Base-by-base conservation (phyloP, 257 asterid species). In the Mentha longifolia region DNA sequence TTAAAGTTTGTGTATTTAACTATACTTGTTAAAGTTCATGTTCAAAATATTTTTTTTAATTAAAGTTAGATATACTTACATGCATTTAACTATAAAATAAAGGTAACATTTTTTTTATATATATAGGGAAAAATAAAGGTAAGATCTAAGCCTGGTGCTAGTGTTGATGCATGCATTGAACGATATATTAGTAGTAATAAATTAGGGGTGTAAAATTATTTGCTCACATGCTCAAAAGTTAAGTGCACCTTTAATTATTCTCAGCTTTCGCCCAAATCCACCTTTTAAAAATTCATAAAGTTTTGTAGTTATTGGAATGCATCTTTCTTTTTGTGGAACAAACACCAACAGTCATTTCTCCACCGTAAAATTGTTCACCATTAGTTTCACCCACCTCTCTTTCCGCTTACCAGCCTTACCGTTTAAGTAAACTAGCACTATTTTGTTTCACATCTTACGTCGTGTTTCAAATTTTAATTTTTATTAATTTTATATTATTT, bases 151-250 rank as follows among this genome's bases (percentile, higher is more conserved):
- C 28, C 2, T 15, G 65, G 45, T 59, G 43, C 25, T 33, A n/a
- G 20, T 57, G 1, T 7, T n/a, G 46, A 33, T 35, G 11, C 28
- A 33, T 59, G 28, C 9, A 14, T 46, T 2, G 49, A 2, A 49
- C 43, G 15, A 31, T 22, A 2, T 28, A 28, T 3, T 28, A 22
- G n/a, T 2, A 1, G 28, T 25, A 28, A 28, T 28, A 1, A 2
- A 28, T 28, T 28, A 28, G 31, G 31, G 3, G 0, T 28, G 31
- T 11, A 57, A 69, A 69, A 33, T 15, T 17, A 45, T 10, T 46
- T 49, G 51, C 13, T n/a, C 61, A 74, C 70, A 74, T 75, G 79
- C 79, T 67, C 37, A 75, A 75, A 60, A 60, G 79, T 67, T 47
- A 19, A 65, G n/a, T 52, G 62, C 3, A 43, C 55, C 73, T 46